A percentile compares a stretch with the other conserved stretches of the same genome.
These are phyloP conservation scores for Colletotrichum tabaci DNA, from an alignment of 2,329 filamentous ascomycete genomes.

Conservation along the genomic window DNA sequence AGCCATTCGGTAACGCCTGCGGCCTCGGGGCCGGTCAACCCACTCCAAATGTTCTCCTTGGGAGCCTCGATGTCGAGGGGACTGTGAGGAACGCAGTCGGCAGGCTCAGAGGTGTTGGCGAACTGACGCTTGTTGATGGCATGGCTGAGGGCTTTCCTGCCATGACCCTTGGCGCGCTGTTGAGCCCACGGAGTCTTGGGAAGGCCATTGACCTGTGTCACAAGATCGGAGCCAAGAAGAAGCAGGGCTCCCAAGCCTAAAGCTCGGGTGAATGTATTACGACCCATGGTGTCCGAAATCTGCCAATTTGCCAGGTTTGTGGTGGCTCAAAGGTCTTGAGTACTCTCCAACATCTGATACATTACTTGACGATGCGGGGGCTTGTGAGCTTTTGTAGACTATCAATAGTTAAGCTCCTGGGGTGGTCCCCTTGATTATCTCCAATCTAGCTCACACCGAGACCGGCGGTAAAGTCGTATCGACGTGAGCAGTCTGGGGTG, in stretches of 20 bases:
- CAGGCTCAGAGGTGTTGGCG: constrained; percentile 10
- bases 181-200: constrained; percentile 35
- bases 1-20: constrained; percentile 57
- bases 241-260: constrained; percentile 28
- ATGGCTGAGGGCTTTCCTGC: constrained; percentile 30
- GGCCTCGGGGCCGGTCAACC: constrained; percentile 55
- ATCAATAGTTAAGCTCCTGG: fast-evolving
- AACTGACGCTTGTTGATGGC: constrained; percentile 29
- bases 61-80: constrained; percentile 51
- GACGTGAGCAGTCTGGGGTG: not conserved
- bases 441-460: not conserved
- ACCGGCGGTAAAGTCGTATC: constrained; percentile 19
- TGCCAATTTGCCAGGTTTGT: too few relatives aligned
- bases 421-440: not conserved
- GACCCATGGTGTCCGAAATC: constrained; percentile 10
- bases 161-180: constrained; percentile 34
- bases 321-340: not conserved
- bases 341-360: not conserved
- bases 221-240: constrained; percentile 17
- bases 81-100: constrained; percentile 22
- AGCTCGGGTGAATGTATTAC: constrained; percentile 7
- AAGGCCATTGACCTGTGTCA: constrained; percentile 15
- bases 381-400: not conserved
- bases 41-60: constrained; percentile 58
- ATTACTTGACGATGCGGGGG: too few relatives aligned